Percentiles rank a stretch among this genome's conserved stretches.
phyloP scores from a whole-genome alignment of 2,329 filamentous ascomycete species.

The Shiraia bambusicola region DNA sequence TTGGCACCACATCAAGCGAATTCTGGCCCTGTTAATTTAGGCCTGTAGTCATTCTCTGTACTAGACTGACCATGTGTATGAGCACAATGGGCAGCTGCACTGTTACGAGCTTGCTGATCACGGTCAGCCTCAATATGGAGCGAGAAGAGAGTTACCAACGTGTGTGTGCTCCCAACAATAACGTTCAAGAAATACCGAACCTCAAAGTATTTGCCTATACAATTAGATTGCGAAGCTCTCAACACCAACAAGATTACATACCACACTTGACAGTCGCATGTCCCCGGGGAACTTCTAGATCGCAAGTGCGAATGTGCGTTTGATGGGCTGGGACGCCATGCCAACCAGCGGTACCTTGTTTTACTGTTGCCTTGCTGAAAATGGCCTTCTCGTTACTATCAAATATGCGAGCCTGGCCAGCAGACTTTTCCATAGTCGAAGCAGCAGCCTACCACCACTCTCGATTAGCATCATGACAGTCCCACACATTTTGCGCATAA shows the following conservation, averaged over 20 bases:
- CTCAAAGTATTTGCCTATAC: slow-evolving; percentile 56
- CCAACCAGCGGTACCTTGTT: slow-evolving; percentile 50
- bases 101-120: slow-evolving; percentile 49
- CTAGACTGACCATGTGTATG: slow-evolving; percentile 53
- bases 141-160: slow-evolving; percentile 28
- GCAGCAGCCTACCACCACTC: slow-evolving; percentile 46
- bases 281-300: slow-evolving; percentile 53
- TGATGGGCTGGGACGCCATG: slow-evolving; percentile 50
- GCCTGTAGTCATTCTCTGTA: background rate
- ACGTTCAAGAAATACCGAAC: slow-evolving; percentile 58
- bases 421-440: slow-evolving; percentile 52
- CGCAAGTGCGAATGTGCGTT: slow-evolving; percentile 52
- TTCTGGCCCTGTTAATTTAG: slow-evolving; percentile 38
- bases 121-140: slow-evolving; percentile 16
- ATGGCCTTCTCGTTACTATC: slow-evolving; percentile 54
- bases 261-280: slow-evolving; percentile 55
- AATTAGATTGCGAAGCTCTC: slow-evolving; percentile 9
- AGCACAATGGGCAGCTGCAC: slow-evolving; percentile 58
- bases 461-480: slow-evolving; percentile 19
- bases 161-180: slow-evolving; percentile 48
- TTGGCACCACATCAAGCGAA: slow-evolving; percentile 58
- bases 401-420: slow-evolving; percentile 55
- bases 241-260: slow-evolving; percentile 14
- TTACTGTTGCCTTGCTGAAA: slow-evolving; percentile 47
- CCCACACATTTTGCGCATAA: slow-evolving; percentile 7